Base-by-base conservation (phyloP, 371 early-diverging fungal species). In the Blakeslea trispora region DNA sequence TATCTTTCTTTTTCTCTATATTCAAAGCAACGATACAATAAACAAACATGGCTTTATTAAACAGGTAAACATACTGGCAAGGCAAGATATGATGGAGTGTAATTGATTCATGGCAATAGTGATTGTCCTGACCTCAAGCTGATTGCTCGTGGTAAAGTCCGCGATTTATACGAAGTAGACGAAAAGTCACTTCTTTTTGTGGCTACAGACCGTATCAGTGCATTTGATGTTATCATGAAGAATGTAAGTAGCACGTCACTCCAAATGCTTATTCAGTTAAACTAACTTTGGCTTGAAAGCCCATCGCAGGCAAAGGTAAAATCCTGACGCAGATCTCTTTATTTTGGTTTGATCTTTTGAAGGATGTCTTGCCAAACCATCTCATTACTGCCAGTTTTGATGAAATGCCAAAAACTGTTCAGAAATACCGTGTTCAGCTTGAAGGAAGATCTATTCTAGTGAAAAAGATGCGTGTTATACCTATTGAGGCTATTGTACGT, bases 161-260 rank as follows among this genome's bases (percentile, higher is more conserved):
- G 98, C 53, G 97, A 98, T 71, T 81, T 98, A 57, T 98, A 98
- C 77, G 90, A 91, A 54, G 85, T 97, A 18, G 92, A 94, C 74
- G 89, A 88, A 11, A 69, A 85, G 47, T 78, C 87, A 5, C 79
- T 98, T 57, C 86, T 98, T 31, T 97, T 98, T 68, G 96, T 97
- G 6, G 97, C 99, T 28, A 94, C 97, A 10, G 98, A 98, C 81
- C 87, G 99, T 56, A 88, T 97, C 71, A 91, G 91, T 69, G 98
- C 99, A 11, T 98, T 90, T 78, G 99, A 98, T 62, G 97, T 98
- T 45, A 92, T 97, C 61, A 95, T 98, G 98, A 91, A 92, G 62
- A 94, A 94, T 55, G 96, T 95, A 84, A 66, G 85, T 56, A 45
- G 4, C 7, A 7, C 28, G 7, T 28, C 5, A 28, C 7, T 28